Base-by-base conservation (phyloP, 2,329 filamentous ascomycete genomes). In the Arthroderma sp. region DNA sequence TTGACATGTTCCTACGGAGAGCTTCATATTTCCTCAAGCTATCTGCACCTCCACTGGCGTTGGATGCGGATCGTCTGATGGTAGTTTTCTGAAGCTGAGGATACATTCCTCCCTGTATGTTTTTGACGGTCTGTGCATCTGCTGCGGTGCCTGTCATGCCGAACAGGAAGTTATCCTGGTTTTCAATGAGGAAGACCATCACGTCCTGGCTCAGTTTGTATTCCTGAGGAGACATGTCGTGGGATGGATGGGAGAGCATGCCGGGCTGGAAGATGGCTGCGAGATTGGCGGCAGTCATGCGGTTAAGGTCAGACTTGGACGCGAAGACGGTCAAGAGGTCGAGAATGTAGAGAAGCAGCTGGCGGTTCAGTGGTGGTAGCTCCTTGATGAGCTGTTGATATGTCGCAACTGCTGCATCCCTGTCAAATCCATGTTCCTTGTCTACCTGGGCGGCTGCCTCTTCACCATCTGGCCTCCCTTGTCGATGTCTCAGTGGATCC, bases 141-240 rank as follows among this genome's bases (percentile, higher is more conserved):
- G 91, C 88, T n/a, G 84, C 91, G n/a, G 91, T 96, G 47, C 93
- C 93, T 68, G 90, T 88, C 93, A 98, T 98, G 57, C 93, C 93
- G 62, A 98, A 94, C 63, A 98, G 77, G 77, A 98, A 98, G 71
- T 95, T 88, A 67, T 98, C 93, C 70, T 98, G 93, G 66, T 98
- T 95, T 68, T 97, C 91, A 63, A 98, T 98, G 64, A 98, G 76
- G 71, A 98, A 98, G 54, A 98, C 95, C 62, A 98, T 80, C 19
- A 98, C 91, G 66, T 93, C 91, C 77, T 98, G 93, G 68, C 94
- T 97, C 4, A 98, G 77, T 33, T 89, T 85, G 70, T 98, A 98
- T 68, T 97, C 91, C 58, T 87, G 82, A 0, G 93, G 93, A 0
- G 89, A 85, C 91, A 98, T 97, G 67, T 95, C 91, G 70, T 98